phyloP scores from a whole-genome alignment of 306 rosid genomes.

The Urtica urens region DNA sequence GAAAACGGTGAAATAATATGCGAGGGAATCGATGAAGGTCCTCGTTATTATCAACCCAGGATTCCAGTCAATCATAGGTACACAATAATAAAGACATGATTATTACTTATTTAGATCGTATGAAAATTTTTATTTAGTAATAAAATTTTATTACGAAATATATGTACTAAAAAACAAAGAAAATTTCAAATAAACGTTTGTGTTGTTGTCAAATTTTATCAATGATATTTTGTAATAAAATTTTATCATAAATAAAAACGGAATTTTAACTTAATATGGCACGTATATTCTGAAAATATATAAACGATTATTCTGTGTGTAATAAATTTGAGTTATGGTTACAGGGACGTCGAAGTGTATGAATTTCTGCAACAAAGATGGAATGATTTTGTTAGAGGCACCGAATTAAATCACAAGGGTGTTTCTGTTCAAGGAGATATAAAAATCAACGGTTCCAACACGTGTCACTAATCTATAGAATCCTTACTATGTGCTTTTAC shows the following conservation, averaged over 20 bases:
- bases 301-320: constrained; percentile 4
- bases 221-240: no score
- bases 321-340: background rate
- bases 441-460: constrained; percentile 52
- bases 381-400: constrained; percentile 44
- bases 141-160: no score
- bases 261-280: no score
- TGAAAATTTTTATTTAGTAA: no score
- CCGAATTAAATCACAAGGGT: constrained; percentile 35
- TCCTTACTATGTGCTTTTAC: background rate
- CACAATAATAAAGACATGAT: no score
- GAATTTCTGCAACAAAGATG: constrained; percentile 49
- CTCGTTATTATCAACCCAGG: constrained; percentile 49
- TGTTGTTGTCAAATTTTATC: background rate
- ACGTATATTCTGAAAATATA: no score
- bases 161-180: no score
- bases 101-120: no score
- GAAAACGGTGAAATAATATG: constrained; percentile 75
- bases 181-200: no score
- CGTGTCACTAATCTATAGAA: constrained; percentile 18
- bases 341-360: constrained; percentile 50
- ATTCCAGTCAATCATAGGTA: no score
- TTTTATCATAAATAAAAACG: no score
- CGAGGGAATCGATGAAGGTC: constrained; percentile 91
- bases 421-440: constrained; percentile 40